phyloP scores from a whole-genome alignment of 2,329 filamentous ascomycete genomes.

The Fusarium duplospermum region DNA sequence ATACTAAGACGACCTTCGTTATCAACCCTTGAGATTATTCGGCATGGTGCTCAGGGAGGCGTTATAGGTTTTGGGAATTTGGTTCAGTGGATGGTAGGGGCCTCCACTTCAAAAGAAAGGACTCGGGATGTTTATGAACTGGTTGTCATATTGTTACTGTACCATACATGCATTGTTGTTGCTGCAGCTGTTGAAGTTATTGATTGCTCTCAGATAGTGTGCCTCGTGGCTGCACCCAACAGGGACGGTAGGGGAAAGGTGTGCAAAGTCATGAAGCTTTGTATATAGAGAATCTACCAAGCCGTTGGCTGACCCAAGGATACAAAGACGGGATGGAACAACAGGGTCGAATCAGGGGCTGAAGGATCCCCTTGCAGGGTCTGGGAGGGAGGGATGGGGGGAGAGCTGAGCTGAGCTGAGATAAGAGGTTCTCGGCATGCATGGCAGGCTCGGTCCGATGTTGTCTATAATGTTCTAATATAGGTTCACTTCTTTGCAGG shows the following conservation, averaged over 20 bases:
- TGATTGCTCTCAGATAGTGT: slow-evolving; percentile 35
- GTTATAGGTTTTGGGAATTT: slow-evolving; percentile 43
- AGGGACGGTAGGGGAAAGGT: slow-evolving; percentile 10
- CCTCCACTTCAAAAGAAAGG: slow-evolving; percentile 48
- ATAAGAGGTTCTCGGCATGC: not conserved
- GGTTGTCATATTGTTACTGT: slow-evolving; percentile 39
- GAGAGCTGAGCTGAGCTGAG: not conserved
- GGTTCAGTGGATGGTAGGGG: slow-evolving; percentile 46
- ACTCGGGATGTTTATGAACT: slow-evolving; percentile 43
- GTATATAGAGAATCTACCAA: slow-evolving; percentile 35
- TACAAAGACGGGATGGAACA: not conserved
- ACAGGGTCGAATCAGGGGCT: not conserved
- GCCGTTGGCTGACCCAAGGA: slow-evolving; percentile 3
- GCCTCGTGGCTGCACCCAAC: slow-evolving; percentile 34
- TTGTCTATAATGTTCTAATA: not conserved
- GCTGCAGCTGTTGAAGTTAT: slow-evolving; percentile 1
- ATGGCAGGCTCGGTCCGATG: not conserved
- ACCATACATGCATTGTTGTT: slow-evolving; percentile 42
- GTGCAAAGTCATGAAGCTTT: slow-evolving; percentile 34
- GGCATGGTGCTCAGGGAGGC: slow-evolving; percentile 47
- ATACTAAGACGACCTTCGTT: slow-evolving; percentile 43
- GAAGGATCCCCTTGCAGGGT: not conserved
- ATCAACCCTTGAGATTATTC: slow-evolving; percentile 33
- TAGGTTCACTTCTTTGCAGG: not conserved
- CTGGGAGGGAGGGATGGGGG: not conserved